These are phyloP conservation scores for Chlamydomonas applanata DNA, from an alignment of 139 green algal species.

Conservation along the genomic window DNA sequence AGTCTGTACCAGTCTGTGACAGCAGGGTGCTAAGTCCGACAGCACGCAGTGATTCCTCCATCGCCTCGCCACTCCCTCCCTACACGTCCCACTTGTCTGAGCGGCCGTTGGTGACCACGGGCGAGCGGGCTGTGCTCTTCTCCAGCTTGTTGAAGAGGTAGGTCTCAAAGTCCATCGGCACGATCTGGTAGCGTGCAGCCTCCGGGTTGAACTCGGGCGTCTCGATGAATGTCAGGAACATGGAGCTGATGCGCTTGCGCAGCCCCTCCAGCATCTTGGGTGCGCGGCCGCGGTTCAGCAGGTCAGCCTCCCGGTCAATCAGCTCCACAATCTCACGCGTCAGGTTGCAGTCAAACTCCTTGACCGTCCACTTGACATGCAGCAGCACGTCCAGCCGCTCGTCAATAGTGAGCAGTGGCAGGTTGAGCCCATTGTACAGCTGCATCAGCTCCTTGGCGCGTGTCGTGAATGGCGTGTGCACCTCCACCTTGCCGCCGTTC, in stretches of 20 bases:
- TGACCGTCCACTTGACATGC: constrained; percentile 84
- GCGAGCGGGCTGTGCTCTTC: constrained; percentile 22
- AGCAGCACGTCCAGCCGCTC: constrained; percentile 86
- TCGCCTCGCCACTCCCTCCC: background rate
- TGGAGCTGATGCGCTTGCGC: constrained; percentile 63
- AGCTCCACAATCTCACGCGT: constrained; percentile 77
- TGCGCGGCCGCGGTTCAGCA: constrained; percentile 65
- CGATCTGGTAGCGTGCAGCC: constrained; percentile 41
- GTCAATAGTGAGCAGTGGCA: constrained; percentile 59
- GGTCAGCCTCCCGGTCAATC: constrained; percentile 83
- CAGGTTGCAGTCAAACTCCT: constrained; percentile 82
- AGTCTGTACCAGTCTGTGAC: too few species aligned
- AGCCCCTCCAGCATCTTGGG: constrained; percentile 69
- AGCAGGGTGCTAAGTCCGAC: too few species aligned
- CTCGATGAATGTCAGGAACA: constrained; percentile 81
- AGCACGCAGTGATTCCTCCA: too few species aligned
- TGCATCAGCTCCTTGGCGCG: constrained; percentile 78
- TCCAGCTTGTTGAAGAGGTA: constrained; percentile 42
- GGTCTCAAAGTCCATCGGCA: constrained; percentile 43
- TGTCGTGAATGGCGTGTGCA: constrained; percentile 79
- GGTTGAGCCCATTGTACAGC: constrained; percentile 70
- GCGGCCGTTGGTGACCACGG: background rate
- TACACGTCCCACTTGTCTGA: constrained; percentile 1
- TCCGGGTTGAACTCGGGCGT: constrained; percentile 78
- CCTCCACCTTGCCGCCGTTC: constrained; percentile 58